A percentile compares a stretch with the other conserved stretches of the same genome.
phyloP scores from a whole-genome alignment of 2,329 filamentous ascomycete species.

The Geosmithia morbida region DNA sequence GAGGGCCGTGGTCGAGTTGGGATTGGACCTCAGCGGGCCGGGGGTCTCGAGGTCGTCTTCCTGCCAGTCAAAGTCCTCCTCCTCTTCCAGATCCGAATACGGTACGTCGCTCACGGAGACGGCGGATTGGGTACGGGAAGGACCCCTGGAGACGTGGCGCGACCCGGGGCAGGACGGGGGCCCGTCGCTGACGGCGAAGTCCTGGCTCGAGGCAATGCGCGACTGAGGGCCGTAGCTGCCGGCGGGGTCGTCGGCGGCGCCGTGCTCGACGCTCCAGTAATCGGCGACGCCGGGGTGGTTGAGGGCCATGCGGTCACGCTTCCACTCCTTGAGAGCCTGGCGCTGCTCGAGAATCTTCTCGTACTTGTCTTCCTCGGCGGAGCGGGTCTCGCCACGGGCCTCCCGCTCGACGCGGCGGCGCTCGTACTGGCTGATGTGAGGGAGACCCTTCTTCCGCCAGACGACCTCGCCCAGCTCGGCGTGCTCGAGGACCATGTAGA shows the following conservation, averaged over 20 bases:
- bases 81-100: slow-evolving; percentile 10
- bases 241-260: slow-evolving; percentile 40
- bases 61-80: slow-evolving; percentile 10
- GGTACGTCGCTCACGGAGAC: slow-evolving; percentile 15
- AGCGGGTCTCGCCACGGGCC: slow-evolving; percentile 42
- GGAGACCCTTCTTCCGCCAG: slow-evolving; percentile 81
- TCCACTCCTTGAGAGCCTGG: slow-evolving; percentile 40
- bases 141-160: slow-evolving; percentile 20
- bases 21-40: slow-evolving; percentile 34
- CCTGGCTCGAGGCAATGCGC: slow-evolving; percentile 25
- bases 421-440: slow-evolving; percentile 72
- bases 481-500: slow-evolving; percentile 94
- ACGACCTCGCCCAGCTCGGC: slow-evolving; percentile 88
- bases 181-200: slow-evolving; percentile 20
- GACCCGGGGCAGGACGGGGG: slow-evolving; percentile 22
- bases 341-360: slow-evolving; percentile 44
- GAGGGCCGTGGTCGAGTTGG: slow-evolving; percentile 41
- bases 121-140: slow-evolving; percentile 31
- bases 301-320: slow-evolving; percentile 38
- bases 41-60: slow-evolving; percentile 42
- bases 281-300: slow-evolving; percentile 40
- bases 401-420: slow-evolving; percentile 66
- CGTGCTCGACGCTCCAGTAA: slow-evolving; percentile 77
- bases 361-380: slow-evolving; percentile 45
- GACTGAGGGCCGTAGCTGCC: slow-evolving; percentile 21